Percentiles rank a stretch among this genome's conserved stretches.
phyloP scores from a whole-genome alignment of 345 rosid species.

The Dovyalis caffra region DNA sequence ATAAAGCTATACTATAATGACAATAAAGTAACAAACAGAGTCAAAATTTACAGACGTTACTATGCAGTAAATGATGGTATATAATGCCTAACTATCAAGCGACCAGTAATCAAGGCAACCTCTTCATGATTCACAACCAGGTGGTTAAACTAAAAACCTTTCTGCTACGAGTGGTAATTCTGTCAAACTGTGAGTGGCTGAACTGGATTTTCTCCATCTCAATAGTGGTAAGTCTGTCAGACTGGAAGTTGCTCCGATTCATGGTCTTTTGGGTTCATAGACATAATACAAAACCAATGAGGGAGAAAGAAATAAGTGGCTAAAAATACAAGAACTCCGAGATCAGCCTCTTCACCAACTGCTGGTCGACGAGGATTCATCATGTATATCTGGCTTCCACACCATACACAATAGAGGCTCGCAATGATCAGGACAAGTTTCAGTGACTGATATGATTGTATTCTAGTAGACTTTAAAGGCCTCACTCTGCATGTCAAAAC shows the following conservation, averaged over 20 bases:
- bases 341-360: conserved; percentile 77
- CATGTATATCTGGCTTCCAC: conserved; percentile 62
- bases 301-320: conserved; percentile 55
- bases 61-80: no score
- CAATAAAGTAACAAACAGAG: no score
- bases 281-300: conserved; percentile 44
- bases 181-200: background rate
- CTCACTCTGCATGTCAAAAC: conserved; percentile 36
- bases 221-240: conserved; percentile 7
- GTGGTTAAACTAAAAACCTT: background rate
- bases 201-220: background rate
- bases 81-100: no score
- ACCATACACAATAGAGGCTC: conserved; percentile 55
- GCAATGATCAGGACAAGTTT: conserved; percentile 40
- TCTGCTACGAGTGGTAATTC: background rate
- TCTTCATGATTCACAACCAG: background rate
- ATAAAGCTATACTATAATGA: no score
- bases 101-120: no score
- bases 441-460: conserved; percentile 36
- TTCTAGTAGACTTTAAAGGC: conserved; percentile 23
- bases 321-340: conserved; percentile 54
- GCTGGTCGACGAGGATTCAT: conserved; percentile 57
- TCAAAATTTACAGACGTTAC: no score
- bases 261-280: conserved; percentile 38
- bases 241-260: conserved; percentile 34